These are phyloP conservation scores for Nidularia pulvinata DNA, from an alignment of 768 basidiomycete species.

Conservation along the genomic window DNA sequence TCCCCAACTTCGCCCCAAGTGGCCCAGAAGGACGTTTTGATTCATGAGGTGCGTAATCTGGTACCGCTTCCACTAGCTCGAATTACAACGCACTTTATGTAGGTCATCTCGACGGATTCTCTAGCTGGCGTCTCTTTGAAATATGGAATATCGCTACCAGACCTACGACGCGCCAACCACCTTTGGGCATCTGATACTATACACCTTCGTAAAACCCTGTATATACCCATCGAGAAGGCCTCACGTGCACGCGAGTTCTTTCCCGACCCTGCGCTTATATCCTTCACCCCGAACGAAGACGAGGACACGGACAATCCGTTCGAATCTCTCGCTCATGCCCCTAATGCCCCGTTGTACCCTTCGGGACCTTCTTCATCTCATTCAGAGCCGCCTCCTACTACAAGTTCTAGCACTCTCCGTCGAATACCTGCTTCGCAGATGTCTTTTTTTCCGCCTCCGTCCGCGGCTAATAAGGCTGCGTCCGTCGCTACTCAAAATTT, in stretches of 20 bases:
- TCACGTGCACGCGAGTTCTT: constrained; percentile 39
- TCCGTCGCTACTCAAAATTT: neutral
- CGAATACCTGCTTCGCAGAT: constrained; percentile 50
- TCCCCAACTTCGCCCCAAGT: constrained; percentile 15
- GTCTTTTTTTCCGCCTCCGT: constrained; percentile 55
- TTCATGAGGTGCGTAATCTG: constrained; percentile 49
- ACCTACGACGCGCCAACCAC: constrained; percentile 86
- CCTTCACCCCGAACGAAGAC: constrained; percentile 16
- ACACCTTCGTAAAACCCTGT: constrained; percentile 80
- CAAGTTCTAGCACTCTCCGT: constrained; percentile 27
- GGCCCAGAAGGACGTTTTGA: constrained; percentile 53
- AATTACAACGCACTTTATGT: constrained; percentile 3
- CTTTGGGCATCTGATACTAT: constrained; percentile 94
- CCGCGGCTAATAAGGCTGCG: constrained; percentile 15
- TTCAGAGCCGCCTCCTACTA: too few relatives aligned
- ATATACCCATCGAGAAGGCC: constrained; percentile 73
- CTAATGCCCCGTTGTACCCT: neutral
- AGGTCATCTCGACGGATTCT: constrained; percentile 79
- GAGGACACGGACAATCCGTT: constrained; percentile 6
- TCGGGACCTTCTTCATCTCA: neutral
- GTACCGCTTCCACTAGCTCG: constrained; percentile 1
- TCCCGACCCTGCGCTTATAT: constrained; percentile 18
- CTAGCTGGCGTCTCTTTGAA: constrained; percentile 86
- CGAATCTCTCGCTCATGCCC: neutral
- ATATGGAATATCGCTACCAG: constrained; percentile 84